A percentile compares a stretch with the other conserved stretches of the same genome.
Evolutionary conservation across 768 basidiomycete species (phyloP).

Genomic region (Leccinum barrowsii): DNA sequence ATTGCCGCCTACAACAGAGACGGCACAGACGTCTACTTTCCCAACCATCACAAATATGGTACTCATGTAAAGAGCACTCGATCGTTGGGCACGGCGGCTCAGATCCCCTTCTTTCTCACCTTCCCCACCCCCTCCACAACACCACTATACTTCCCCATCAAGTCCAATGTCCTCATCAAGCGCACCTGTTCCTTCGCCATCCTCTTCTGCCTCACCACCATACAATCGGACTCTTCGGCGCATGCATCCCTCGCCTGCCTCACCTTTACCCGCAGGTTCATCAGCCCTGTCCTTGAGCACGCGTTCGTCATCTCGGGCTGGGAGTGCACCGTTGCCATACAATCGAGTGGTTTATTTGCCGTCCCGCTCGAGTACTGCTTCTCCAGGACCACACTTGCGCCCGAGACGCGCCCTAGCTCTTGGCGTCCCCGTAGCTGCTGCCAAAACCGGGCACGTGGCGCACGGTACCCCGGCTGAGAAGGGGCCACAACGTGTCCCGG

Average conservation of each 20-base stretch:
- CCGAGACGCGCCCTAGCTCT: conserved; percentile 11
- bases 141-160: conserved; percentile 59
- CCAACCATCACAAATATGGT: too few relatives aligned
- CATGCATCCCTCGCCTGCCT: conserved; percentile 68
- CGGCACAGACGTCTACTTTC: too few relatives aligned
- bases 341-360: conserved; percentile 47
- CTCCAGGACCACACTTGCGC: conserved; percentile 47
- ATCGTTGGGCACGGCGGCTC: too few relatives aligned
- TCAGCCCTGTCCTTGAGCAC: conserved; percentile 74
- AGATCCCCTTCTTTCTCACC: too few relatives aligned
- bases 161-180: conserved; percentile 83
- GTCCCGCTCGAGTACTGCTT: conserved; percentile 61
- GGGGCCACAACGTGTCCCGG: conserved; percentile 91
- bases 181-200: conserved; percentile 77
- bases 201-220: conserved; percentile 52
- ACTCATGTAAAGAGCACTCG: too few relatives aligned
- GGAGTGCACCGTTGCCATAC: conserved; percentile 63
- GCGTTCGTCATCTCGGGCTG: conserved; percentile 67
- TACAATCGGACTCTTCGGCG: conserved; percentile 45
- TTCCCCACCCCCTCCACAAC: too few relatives aligned
- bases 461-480: conserved; percentile 57
- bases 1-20: too few relatives aligned
- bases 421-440: conserved; percentile 29
- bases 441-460: conserved; percentile 40
- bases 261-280: conserved; percentile 81